phyloP scores from a whole-genome alignment of 768 basidiomycete genomes.

The Amanita polypyramis region DNA sequence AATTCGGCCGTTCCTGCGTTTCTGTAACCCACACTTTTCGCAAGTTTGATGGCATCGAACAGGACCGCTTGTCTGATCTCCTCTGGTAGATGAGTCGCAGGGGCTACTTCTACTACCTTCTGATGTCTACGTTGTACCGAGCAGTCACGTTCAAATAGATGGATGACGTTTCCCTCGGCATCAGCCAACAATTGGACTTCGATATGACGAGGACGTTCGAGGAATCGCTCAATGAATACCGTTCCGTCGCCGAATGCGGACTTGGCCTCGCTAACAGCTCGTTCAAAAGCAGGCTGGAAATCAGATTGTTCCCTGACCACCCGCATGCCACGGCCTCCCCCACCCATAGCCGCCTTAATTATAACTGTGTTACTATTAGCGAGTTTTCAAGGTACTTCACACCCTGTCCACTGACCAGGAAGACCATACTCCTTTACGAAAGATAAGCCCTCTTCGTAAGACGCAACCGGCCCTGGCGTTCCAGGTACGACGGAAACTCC shows the following conservation, averaged over 20 bases:
- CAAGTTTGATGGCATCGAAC: slow-evolving; percentile 86
- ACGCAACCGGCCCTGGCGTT: slow-evolving; percentile 86
- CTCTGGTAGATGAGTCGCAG: slow-evolving; percentile 89
- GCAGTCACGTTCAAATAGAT: slow-evolving; percentile 98
- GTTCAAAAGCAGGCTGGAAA: slow-evolving; percentile 82
- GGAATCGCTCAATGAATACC: slow-evolving; percentile 96
- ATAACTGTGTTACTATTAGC: slow-evolving; percentile 47
- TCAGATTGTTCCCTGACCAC: slow-evolving; percentile 92
- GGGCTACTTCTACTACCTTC: slow-evolving; percentile 98
- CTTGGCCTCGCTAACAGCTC: slow-evolving; percentile 92
- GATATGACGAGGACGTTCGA: slow-evolving; percentile 95
- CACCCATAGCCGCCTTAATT: slow-evolving; percentile 99
- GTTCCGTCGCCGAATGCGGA: slow-evolving; percentile 97
- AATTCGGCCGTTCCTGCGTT: slow-evolving; percentile 99
- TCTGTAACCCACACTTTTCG: slow-evolving; percentile 86
- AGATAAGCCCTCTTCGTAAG: slow-evolving; percentile 67
- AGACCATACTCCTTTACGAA: slow-evolving; percentile 97
- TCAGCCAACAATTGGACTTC: slow-evolving; percentile 96
- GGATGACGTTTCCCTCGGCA: slow-evolving; percentile 85
- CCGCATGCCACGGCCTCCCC: slow-evolving; percentile 98
- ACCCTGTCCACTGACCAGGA: slow-evolving; percentile 44
- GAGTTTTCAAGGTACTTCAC: not conserved
- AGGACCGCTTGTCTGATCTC: slow-evolving; percentile 85
- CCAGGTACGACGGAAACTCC: slow-evolving; percentile 97
- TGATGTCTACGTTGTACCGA: slow-evolving; percentile 97